Base-by-base conservation (phyloP, 2,329 filamentous ascomycete genomes). In the Cladosporium phlei region DNA sequence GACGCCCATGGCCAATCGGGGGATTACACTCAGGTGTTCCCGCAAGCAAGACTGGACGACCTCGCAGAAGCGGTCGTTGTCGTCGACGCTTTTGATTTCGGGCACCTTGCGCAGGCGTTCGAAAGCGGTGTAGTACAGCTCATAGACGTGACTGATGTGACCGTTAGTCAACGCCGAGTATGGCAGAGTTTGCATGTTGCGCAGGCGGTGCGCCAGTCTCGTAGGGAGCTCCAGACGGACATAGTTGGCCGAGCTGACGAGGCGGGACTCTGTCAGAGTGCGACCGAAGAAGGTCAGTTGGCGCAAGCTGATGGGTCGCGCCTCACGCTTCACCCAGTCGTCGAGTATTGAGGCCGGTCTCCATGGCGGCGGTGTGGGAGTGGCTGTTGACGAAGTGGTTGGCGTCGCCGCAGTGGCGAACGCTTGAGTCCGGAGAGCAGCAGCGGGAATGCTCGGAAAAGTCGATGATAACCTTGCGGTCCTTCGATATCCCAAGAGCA, bases 221-320 rank as follows among this genome's bases (percentile, higher is more conserved):
- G 86, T 93, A 5, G 91, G 91, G 43, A 98, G 79, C 71, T 98
- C 93, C 4, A 89, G 89, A 48, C 93, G 86, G 43, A 97, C 90
- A 73, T 98, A 98, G 69, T 98, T 98, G 52, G 93, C 93, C 33
- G 90, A 96, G 69, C 87, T 90, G 57, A 98, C 80, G 52, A 98
- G 77, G 48, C 94, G 84, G 42, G 82, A 77, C 69, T 97, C 90
- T 38, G 90, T 96, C 63, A 98, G 72, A 17, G 90, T 94, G 38
- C 93, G 85, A 22, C 93, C 93, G 68, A 97, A 98, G 60, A 97
- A 94, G 71, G 95, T 97, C 60, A 98, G 79, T 69, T 97, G 93
- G 49, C 93, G 86, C 59, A 98, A 73, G 70, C 88, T 95, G 64
- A 98, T 96, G n/a, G 93, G 93, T 43, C 89, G 80, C 38, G 90